phyloP scores from a whole-genome alignment of 192 early-diverging fungal species.

The Diversispora eburnea region DNA sequence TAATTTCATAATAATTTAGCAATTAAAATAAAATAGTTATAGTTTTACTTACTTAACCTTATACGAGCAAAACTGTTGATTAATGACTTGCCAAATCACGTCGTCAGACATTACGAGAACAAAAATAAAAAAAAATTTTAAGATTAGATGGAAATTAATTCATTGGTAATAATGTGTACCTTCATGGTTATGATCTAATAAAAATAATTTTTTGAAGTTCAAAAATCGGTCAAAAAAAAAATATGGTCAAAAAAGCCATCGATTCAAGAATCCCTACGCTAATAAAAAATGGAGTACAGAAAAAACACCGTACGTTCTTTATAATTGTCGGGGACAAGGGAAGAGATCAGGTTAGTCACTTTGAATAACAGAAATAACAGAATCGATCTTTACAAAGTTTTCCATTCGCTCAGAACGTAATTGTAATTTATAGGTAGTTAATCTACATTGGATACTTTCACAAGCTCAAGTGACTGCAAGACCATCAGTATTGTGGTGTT shows the following conservation, averaged over 20 bases:
- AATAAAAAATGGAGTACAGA: slow-evolving; percentile 89
- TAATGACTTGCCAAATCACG: slow-evolving; percentile 94
- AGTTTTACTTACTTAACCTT: slow-evolving; percentile 81
- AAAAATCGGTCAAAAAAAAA: neutral
- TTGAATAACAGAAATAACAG: neutral
- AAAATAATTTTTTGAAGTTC: too few species aligned
- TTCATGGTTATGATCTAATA: too few species aligned
- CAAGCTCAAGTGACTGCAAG: slow-evolving; percentile 87
- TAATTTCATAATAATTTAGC: neutral
- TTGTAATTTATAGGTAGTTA: slow-evolving; percentile 69
- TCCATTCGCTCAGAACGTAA: neutral
- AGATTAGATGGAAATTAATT: too few species aligned
- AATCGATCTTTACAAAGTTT: neutral
- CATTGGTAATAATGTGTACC: too few species aligned
- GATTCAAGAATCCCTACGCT: slow-evolving; percentile 93
- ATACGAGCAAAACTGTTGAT: slow-evolving; percentile 96
- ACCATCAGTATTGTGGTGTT: slow-evolving; percentile 99
- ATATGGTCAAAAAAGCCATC: slow-evolving; percentile 81
- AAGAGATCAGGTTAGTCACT: slow-evolving; percentile 63
- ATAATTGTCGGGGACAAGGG: slow-evolving; percentile 95
- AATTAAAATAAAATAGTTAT: neutral
- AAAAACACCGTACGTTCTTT: slow-evolving; percentile 91
- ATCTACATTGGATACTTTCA: slow-evolving; percentile 92
- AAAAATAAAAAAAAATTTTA: slow-evolving; percentile 26
- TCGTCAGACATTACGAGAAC: slow-evolving; percentile 52